Conservation (phyloP, 768 basidiomycete genomes). For the Amanita muscaria region DNA sequence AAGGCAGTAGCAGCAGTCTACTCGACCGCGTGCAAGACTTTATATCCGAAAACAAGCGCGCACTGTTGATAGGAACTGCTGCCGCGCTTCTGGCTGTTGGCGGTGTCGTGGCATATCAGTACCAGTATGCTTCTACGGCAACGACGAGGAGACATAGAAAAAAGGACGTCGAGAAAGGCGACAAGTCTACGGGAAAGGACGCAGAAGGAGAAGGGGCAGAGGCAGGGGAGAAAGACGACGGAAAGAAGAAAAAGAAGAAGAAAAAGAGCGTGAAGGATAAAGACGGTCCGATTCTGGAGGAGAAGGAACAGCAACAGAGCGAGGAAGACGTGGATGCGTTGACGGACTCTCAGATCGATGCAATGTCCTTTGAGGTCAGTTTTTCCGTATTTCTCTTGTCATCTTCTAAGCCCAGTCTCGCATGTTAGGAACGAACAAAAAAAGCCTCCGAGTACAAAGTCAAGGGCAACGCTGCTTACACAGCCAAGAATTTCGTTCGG, state of each 20-base stretch:
- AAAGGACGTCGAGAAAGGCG: constrained; percentile 37
- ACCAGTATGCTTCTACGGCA: constrained; percentile 54
- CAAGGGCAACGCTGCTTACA: constrained; percentile 69
- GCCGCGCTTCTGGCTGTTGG: constrained; percentile 64
- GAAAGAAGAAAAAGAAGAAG: constrained; percentile 46
- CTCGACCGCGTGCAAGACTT: constrained; percentile 61
- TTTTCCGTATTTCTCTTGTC: constrained; percentile 4
- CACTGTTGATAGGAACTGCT: constrained; percentile 63
- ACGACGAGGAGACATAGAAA: constrained; percentile 29
- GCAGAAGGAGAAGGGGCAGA: constrained; percentile 43
- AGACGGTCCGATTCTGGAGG: constrained; percentile 70
- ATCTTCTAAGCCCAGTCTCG: not conserved
- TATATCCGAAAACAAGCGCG: constrained; percentile 71
- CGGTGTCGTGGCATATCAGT: constrained; percentile 45
- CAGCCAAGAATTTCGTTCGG: constrained; percentile 44
- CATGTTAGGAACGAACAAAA: constrained; percentile 37
- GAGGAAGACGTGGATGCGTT: constrained; percentile 32
- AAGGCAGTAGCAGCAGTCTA: constrained; percentile 20
- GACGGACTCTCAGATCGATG: constrained; percentile 46
- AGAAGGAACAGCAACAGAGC: constrained; percentile 16
- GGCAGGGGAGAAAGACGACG: too few relatives aligned
- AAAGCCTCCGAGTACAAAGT: constrained; percentile 58
- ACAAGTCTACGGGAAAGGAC: constrained; percentile 27
- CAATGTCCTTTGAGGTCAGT: constrained; percentile 50
- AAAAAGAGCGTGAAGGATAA: constrained; percentile 43